These are phyloP conservation scores for Colletotrichum liriopes DNA, from an alignment of 2,329 filamentous ascomycete genomes.

Conservation along the genomic window DNA sequence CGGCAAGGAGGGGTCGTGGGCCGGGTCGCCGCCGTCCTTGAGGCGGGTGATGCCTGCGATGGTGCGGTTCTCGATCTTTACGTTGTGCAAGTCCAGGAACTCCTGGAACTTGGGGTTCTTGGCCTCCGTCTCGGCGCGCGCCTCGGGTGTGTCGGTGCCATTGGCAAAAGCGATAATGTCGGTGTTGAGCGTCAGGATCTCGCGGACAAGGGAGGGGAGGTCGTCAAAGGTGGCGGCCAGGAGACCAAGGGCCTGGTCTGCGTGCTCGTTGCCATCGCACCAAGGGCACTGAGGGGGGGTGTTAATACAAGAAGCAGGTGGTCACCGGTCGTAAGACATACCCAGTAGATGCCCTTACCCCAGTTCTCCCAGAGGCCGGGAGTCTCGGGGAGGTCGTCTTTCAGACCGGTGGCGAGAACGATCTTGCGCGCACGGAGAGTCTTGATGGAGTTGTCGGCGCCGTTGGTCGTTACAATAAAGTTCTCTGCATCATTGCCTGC, in stretches of 20 bases:
- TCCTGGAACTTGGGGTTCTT: conserved; percentile 63
- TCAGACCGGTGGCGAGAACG: conserved; percentile 71
- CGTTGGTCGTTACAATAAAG: conserved; percentile 59
- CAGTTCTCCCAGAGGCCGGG: conserved; percentile 70
- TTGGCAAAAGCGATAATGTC: conserved; percentile 73
- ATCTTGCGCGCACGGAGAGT: conserved; percentile 67
- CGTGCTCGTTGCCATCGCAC: conserved; percentile 76
- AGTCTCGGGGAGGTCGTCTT: conserved; percentile 68
- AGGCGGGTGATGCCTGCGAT: conserved; percentile 66
- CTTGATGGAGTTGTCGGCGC: conserved; percentile 42
- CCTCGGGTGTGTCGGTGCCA: conserved; percentile 67
- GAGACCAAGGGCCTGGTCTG: conserved; percentile 70
- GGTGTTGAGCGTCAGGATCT: conserved; percentile 69
- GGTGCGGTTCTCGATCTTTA: conserved; percentile 70
- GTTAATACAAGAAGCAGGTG: background rate
- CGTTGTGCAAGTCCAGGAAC: conserved; percentile 65
- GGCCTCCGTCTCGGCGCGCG: conserved; percentile 56
- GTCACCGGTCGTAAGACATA: background rate
- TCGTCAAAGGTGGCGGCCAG: conserved; percentile 61
- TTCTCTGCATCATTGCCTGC: conserved; percentile 57
- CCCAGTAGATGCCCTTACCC: conserved; percentile 73
- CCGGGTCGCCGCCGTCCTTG: conserved; percentile 56
- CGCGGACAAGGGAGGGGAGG: conserved; percentile 62
- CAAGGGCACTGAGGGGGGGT: conserved; percentile 66
- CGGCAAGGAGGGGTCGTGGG: conserved; percentile 59